A percentile compares a stretch with the other conserved stretches of the same genome.
phyloP scores from a whole-genome alignment of 2,329 filamentous ascomycete genomes.

The Ascochyta viciae-villosae region DNA sequence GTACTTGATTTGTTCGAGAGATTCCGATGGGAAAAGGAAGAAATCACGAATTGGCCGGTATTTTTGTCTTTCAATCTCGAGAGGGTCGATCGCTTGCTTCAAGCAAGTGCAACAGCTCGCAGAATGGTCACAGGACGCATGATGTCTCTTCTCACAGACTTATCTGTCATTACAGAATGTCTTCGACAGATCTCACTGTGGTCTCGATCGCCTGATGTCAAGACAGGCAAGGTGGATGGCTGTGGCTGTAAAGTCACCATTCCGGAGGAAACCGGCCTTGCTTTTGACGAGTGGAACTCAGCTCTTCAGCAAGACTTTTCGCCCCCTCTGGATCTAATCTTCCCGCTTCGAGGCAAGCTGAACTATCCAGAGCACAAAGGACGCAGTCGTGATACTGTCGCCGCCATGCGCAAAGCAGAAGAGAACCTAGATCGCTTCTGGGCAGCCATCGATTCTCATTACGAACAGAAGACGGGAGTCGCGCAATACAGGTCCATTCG shows the following conservation, averaged over 20 bases:
- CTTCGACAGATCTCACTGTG: conserved; percentile 47
- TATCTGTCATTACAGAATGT: background rate
- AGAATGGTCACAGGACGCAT: conserved; percentile 1
- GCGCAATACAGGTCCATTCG: conserved; percentile 14
- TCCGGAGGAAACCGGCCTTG: no score
- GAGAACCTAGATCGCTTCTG: conserved; percentile 57
- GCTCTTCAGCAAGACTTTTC: no score
- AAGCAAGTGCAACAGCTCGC: background rate
- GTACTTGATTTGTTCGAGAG: no score
- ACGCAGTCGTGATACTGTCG: conserved; percentile 50
- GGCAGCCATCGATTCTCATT: conserved; percentile 28
- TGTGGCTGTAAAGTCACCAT: no score
- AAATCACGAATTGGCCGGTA: no score
- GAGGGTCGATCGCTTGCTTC: background rate
- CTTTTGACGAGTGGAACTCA: no score
- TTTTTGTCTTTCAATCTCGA: no score
- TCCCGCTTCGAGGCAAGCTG: background rate
- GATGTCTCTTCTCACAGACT: background rate
- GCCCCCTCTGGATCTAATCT: background rate
- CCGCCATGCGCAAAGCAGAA: conserved; percentile 52
- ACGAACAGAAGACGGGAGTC: conserved; percentile 2
- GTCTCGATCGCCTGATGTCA: conserved; percentile 25
- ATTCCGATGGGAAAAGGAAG: no score
- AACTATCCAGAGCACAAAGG: conserved; percentile 2
- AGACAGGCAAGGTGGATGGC: background rate